Evolutionary conservation across 352 stramenopile genomes (phyloP), one percentile per base, ranked within the genome.

Genomic region (Phytophthora sansomeana): DNA sequence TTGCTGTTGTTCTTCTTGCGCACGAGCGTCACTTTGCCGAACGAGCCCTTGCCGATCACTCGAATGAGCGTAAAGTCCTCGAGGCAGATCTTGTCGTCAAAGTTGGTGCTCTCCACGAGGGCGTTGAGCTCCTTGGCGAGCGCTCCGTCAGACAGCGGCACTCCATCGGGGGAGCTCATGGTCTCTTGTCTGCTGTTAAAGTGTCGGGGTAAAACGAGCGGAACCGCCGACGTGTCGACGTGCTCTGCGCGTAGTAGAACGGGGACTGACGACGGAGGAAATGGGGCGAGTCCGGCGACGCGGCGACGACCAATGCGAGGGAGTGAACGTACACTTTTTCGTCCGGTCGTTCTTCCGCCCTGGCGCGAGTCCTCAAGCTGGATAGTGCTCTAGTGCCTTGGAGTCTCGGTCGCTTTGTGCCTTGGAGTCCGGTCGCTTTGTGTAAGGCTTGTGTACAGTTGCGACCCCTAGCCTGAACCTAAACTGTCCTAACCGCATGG

Each of bases 1-100:
- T 96, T 93, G 63, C 76, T 89, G 67, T 93, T 97, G 58, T 85
- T 90, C 63, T 93, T 94, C 77, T 97, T 96, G 61, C 86, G 85
- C 55, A 97, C 90, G 50, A 95, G 85, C 68, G 80, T 89, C 16
- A 95, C 87, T 43, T 92, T 87, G 58, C 85, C 84, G 58, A 93
- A 93, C 38, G 81, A 90, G 41, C 86, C 86, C 58, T 94, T 92
- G 50, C 87, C 87, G 63, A 95, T 89, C 53, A 94, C 83, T 46
- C 82, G 78, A 59, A 93, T 90, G 52, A 92, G 77, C 68, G 87
- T 89, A 55, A 97, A 97, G 74, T 97, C 90, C 50, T 96, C 90
- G 17, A 97, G 76, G 43, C 85, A 87, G 42, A 97, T 90, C 71
- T 94, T 94, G 78, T 94, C 86, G 53, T 92, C 83, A 39, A 94